phyloP scores from a whole-genome alignment of 345 rosid genomes.

The Gossypium longicalyx region DNA sequence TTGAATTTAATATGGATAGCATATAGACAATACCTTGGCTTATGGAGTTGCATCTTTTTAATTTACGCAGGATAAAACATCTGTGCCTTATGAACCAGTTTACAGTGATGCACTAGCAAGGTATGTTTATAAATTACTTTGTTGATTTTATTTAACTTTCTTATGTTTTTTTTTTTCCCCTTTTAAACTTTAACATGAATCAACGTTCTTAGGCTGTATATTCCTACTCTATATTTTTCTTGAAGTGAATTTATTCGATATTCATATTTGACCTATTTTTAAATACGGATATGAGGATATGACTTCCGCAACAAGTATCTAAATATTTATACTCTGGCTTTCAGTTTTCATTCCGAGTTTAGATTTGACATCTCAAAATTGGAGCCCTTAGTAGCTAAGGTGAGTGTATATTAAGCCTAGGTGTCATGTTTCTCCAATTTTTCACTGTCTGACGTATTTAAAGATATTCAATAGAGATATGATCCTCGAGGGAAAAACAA shows the following conservation, averaged over 20 bases:
- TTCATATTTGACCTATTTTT: too few species aligned
- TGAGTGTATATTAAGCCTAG: constrained; percentile 19
- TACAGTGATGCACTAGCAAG: constrained; percentile 85
- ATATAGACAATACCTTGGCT: background rate
- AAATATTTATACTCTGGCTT: constrained; percentile 10
- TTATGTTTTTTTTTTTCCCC: background rate
- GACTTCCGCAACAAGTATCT: background rate
- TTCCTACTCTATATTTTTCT: too few species aligned
- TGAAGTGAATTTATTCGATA: too few species aligned
- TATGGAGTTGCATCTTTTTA: constrained; percentile 8
- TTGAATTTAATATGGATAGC: too few species aligned
- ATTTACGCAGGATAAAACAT: constrained; percentile 66
- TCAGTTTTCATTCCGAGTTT: constrained; percentile 72
- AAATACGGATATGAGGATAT: too few species aligned
- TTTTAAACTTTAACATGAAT: background rate
- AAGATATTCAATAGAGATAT: too few species aligned
- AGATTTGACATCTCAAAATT: constrained; percentile 79
- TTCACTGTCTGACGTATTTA: too few species aligned
- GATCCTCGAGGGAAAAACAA: too few species aligned
- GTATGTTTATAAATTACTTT: constrained; percentile 26
- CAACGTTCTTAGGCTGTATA: too few species aligned
- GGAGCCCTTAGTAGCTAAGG: constrained; percentile 98
- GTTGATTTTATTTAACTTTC: background rate
- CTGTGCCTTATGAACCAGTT: constrained; percentile 73
- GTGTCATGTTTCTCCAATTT: too few species aligned